These are phyloP conservation scores for Pseudogymnoascus pannorum DNA, from an alignment of 2,329 filamentous ascomycete genomes.

Conservation along the genomic window DNA sequence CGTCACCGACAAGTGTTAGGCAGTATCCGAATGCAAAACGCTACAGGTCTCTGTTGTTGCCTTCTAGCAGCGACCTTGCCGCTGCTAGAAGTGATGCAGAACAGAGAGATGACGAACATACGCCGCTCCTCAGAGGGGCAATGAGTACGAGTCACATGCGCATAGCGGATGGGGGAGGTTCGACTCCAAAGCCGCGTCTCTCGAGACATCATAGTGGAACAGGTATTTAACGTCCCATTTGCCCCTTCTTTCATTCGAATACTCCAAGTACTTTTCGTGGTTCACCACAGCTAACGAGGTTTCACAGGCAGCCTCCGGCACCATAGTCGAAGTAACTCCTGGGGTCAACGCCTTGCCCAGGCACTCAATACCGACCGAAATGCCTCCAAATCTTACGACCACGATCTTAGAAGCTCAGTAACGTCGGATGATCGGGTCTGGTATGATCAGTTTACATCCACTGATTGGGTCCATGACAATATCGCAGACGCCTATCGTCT, in stretches of 20 bases:
- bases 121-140: constrained; percentile 21
- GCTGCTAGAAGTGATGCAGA: background rate
- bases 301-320: constrained; percentile 26
- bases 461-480: constrained; percentile 96
- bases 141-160: constrained; percentile 25
- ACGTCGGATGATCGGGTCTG: constrained; percentile 82
- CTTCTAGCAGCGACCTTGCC: constrained; percentile 9
- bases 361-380: constrained; percentile 50
- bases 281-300: background rate
- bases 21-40: constrained; percentile 1
- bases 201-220: constrained; percentile 23
- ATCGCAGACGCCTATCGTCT: constrained; percentile 90
- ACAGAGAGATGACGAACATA: constrained; percentile 22
- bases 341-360: constrained; percentile 53
- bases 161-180: constrained; percentile 15
- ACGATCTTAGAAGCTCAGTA: constrained; percentile 58
- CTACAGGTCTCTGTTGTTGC: constrained; percentile 5
- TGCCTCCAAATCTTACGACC: constrained; percentile 33
- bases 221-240: constrained; percentile 14
- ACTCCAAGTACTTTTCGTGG: background rate
- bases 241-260: background rate
- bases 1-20: constrained; percentile 9
- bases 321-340: constrained; percentile 51
- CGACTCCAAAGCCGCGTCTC: constrained; percentile 18
- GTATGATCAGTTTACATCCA: constrained; percentile 98